Evolutionary conservation across 495 filamentous ascomycete genomes (phyloP).

Genomic region (Recurvomyces mirabilis): DNA sequence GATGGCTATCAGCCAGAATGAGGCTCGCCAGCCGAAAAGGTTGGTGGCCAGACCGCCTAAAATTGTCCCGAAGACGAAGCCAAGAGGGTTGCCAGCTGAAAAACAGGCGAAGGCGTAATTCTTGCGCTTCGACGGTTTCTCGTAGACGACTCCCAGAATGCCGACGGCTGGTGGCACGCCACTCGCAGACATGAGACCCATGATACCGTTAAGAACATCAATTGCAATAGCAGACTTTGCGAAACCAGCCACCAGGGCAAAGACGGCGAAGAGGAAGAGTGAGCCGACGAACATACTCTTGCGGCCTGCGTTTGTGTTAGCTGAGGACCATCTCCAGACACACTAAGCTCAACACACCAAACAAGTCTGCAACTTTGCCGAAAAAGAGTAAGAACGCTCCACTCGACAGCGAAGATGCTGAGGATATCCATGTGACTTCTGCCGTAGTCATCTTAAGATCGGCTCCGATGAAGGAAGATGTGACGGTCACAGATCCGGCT

Average conservation of each 20-base stretch:
- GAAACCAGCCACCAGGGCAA: constrained; percentile 48
- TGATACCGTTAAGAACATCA: constrained; percentile 51
- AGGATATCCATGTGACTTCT: constrained; percentile 60
- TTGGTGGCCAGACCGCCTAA: constrained; percentile 55
- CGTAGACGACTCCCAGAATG: constrained; percentile 53
- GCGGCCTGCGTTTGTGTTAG: constrained; percentile 33
- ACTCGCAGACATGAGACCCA: constrained; percentile 52
- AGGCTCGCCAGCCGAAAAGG: constrained; percentile 55
- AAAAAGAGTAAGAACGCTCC: constrained; percentile 64
- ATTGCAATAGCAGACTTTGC: constrained; percentile 51
- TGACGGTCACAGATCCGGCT: constrained; percentile 46
- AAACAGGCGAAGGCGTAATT: constrained; percentile 59
- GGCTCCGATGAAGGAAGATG: constrained; percentile 50
- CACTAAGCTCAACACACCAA: constrained; percentile 29
- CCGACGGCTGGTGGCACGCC: constrained; percentile 58
- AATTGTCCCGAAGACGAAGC: constrained; percentile 56
- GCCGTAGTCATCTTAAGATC: constrained; percentile 56
- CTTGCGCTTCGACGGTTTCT: constrained; percentile 48
- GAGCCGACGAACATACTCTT: constrained; percentile 55
- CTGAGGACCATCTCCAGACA: neutral
- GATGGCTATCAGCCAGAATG: constrained; percentile 54
- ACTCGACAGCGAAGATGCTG: constrained; percentile 39
- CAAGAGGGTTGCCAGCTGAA: constrained; percentile 58
- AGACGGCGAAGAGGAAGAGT: constrained; percentile 51
- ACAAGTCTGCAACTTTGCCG: constrained; percentile 62